Evolutionary conservation across 768 basidiomycete species (phyloP).

Genomic region (Leccinellum albellum): DNA sequence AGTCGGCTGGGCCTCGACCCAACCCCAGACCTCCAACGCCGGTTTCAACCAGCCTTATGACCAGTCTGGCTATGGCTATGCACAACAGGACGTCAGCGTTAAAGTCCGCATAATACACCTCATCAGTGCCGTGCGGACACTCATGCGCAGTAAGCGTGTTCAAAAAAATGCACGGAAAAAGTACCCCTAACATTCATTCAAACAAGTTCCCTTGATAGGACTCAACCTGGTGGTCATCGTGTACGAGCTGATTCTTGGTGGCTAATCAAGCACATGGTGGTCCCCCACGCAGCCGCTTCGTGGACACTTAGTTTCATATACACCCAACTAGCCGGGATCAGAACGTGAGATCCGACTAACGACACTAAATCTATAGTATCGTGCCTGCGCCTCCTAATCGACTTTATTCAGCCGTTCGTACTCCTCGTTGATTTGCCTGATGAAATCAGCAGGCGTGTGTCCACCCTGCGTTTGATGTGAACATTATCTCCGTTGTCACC

Average conservation of each 20-base stretch:
- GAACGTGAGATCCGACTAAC: constrained; percentile 3
- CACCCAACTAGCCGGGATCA: constrained; percentile 10
- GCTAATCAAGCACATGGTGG: constrained; percentile 28
- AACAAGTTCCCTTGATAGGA: constrained; percentile 84
- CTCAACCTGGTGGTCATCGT: constrained; percentile 83
- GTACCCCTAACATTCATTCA: constrained; percentile 16
- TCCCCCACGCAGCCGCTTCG: constrained; percentile 10
- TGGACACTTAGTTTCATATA: constrained; percentile 11
- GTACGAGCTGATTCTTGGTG: constrained; percentile 76
- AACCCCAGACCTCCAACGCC: constrained; percentile 51
- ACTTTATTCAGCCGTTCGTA: constrained; percentile 58
- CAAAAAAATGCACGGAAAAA: constrained; percentile 3
- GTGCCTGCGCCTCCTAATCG: constrained; percentile 19
- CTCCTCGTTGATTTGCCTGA: constrained; percentile 70
- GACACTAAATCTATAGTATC: constrained; percentile 5
- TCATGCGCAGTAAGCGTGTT: constrained; percentile 87
- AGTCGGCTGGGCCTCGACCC: constrained; percentile 89
- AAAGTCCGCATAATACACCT: constrained; percentile 88
- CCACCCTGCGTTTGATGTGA: constrained; percentile 52
- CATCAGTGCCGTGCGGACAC: constrained; percentile 90
- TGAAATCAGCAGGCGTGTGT: constrained; percentile 71
- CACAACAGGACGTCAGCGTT: constrained; percentile 60
- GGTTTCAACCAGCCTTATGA: constrained; percentile 68
- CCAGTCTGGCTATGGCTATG: constrained; percentile 54
- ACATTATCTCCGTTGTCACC: constrained; percentile 21